These are phyloP conservation scores for Avena eriantha DNA, from an alignment of 176 grass and related monocot genomes.

Conservation along the genomic window DNA sequence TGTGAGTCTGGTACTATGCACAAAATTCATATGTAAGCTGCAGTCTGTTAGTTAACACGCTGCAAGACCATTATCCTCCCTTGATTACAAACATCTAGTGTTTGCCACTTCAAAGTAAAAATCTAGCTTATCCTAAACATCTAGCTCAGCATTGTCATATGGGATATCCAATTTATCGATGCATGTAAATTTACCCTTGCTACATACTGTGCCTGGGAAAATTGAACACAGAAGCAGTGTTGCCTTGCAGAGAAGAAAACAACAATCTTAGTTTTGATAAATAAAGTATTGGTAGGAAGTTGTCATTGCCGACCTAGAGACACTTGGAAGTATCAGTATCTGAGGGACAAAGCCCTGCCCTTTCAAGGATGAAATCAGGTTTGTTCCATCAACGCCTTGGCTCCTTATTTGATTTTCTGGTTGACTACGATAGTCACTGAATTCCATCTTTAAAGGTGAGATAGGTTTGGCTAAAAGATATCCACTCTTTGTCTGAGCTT, in stretches of 20 bases:
- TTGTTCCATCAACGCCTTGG: neutral
- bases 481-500: neutral
- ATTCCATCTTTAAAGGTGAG: neutral
- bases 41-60: neutral
- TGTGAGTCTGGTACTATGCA: neutral
- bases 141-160: neutral
- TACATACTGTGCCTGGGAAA: conserved; percentile 10
- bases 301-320: neutral
- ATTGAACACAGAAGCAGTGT: neutral
- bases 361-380: conserved; percentile 5
- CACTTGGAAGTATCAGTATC: neutral
- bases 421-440: neutral
- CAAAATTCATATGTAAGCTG: conserved; percentile 13
- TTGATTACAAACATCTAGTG: neutral
- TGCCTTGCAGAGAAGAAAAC: neutral
- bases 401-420: conserved; percentile 4
- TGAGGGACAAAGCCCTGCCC: neutral
- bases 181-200: neutral
- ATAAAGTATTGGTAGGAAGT: neutral
- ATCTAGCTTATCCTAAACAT: conserved; percentile 10
- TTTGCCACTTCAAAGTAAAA: conserved; percentile 2
- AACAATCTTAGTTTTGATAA: conserved; percentile 20
- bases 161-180: neutral
- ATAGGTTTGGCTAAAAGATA: neutral
- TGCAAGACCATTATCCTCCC: neutral